Evolutionary conservation across 202 grass and related monocot genomes (phyloP), one percentile per base, ranked within the genome.

Genomic region (Zizania palustris): DNA sequence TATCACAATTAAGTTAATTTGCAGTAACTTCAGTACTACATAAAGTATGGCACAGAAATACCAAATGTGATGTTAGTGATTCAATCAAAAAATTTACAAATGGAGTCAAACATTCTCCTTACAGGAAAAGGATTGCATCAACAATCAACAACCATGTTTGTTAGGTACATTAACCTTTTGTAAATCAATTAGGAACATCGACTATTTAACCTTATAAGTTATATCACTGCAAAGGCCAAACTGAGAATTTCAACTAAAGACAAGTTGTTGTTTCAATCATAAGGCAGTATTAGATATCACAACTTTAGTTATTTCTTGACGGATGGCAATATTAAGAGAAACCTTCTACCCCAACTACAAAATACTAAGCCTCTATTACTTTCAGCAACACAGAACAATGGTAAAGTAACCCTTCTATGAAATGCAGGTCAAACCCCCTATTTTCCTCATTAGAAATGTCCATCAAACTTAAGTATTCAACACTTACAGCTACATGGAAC

Each of bases 191-290:
- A 28, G 28, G 28, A 28, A 28, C 28, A 28, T 28, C 2, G 28
- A 0, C 28, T 2, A 28, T 28, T 28, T 28, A 28, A 28, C 28
- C 28, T 28, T 28, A 28, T 28, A 28, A 28, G 28, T 28, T 37
- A 60, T 13, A 46, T 69, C 40, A 21, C 16, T 37, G 16, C 11
- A 28, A 80, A 49, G 54, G 43, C 56, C 13, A 71, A 80, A 33
- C 43, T 22, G 11, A 68, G 7, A 45, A 60, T 13, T 9, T 62
- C 56, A 81, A 64, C 9, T 19, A 72, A 28, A 5, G 34, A 53
- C 57, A 72, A 50, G 56, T 4, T 63, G 7, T 1, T 48, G 0
- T 63, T 15, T 16, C 45, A 4, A 40, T 80, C 7, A 20, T 73
- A 16, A 74, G 37, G 39, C 7, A 16, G 22, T 15, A 73, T 16